These are phyloP conservation scores for Cercis canadensis DNA, from an alignment of 306 rosid genomes.

Conservation along the genomic window DNA sequence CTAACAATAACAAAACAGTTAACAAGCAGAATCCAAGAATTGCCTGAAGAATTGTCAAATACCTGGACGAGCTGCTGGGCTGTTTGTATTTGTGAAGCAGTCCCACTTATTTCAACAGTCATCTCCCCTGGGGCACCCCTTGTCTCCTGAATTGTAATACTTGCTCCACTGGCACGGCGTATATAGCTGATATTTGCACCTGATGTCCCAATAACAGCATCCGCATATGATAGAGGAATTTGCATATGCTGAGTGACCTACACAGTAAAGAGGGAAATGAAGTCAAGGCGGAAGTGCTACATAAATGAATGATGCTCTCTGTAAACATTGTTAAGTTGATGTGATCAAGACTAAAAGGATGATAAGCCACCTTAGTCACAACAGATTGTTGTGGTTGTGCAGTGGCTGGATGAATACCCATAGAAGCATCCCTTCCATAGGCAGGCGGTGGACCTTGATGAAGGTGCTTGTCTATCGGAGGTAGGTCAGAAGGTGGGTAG, in stretches of 20 bases:
- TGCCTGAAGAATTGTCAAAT: constrained; percentile 27
- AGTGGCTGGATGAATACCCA: constrained; percentile 42
- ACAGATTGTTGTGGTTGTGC: constrained; percentile 46
- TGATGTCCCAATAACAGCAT: constrained; percentile 67
- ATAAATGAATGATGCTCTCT: background rate
- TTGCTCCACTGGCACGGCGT: constrained; percentile 70
- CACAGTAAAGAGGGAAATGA: constrained; percentile 25
- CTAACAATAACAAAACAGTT: constrained; percentile 6
- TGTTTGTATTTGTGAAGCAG: constrained; percentile 62
- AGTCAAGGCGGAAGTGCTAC: constrained; percentile 3
- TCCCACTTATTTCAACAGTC: constrained; percentile 68
- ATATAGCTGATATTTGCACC: constrained; percentile 68
- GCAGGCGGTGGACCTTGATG: constrained; percentile 55
- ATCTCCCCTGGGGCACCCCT: constrained; percentile 69
- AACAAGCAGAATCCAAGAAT: constrained; percentile 23
- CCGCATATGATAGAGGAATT: constrained; percentile 65
- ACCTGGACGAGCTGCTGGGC: constrained; percentile 70
- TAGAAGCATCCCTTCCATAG: constrained; percentile 45
- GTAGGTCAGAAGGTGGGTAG: constrained; percentile 53
- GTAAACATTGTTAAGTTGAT: constrained; percentile 4
- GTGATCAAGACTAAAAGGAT: background rate
- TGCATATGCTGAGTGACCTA: constrained; percentile 72
- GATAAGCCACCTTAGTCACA: constrained; percentile 50
- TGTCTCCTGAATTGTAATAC: constrained; percentile 68
- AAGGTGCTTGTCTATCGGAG: constrained; percentile 50